Evolutionary conservation across 371 early-diverging fungal species (phyloP).

Genomic region (Rhizopus delemar): DNA sequence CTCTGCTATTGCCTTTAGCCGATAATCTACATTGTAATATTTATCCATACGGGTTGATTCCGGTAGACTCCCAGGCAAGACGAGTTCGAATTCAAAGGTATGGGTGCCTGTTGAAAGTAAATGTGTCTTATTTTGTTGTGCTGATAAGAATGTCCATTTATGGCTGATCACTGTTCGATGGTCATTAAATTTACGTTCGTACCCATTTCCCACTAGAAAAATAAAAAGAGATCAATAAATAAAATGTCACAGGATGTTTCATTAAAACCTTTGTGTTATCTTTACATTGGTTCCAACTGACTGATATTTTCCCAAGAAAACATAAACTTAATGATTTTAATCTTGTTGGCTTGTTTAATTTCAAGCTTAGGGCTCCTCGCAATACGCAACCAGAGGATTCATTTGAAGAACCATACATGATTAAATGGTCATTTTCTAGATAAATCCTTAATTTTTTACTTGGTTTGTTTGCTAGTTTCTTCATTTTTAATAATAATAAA

Average conservation of each 20-base stretch:
- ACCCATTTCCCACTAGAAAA: slow-evolving; percentile 22
- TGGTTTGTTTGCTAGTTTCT: slow-evolving; percentile 7
- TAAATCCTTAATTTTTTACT: slow-evolving; percentile 27
- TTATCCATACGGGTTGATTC: slow-evolving; percentile 35
- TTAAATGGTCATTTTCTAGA: slow-evolving; percentile 30
- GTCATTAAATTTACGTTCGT: slow-evolving; percentile 26
- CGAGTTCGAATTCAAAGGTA: slow-evolving; percentile 36
- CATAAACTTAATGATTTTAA: slow-evolving; percentile 25
- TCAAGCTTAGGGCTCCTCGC: slow-evolving; percentile 28
- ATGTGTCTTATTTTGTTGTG: slow-evolving; percentile 6
- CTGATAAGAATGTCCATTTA: slow-evolving; percentile 32
- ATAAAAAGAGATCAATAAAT: neutral
- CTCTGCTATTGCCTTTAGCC: slow-evolving; percentile 31
- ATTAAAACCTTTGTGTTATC: too few relatives aligned
- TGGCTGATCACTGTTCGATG: slow-evolving; percentile 26
- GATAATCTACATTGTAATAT: slow-evolving; percentile 30
- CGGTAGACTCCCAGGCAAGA: slow-evolving; percentile 35
- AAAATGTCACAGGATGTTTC: slow-evolving; percentile 2
- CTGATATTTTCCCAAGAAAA: slow-evolving; percentile 28
- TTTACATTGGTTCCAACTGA: slow-evolving; percentile 33
- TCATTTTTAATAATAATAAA: slow-evolving; percentile 8
- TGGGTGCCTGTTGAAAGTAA: slow-evolving; percentile 24
- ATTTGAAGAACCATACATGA: slow-evolving; percentile 33
- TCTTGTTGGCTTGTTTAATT: slow-evolving; percentile 20
- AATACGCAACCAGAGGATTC: slow-evolving; percentile 42